phyloP scores from a whole-genome alignment of 2,329 filamentous ascomycete species.

The Clathrospora elynae region DNA sequence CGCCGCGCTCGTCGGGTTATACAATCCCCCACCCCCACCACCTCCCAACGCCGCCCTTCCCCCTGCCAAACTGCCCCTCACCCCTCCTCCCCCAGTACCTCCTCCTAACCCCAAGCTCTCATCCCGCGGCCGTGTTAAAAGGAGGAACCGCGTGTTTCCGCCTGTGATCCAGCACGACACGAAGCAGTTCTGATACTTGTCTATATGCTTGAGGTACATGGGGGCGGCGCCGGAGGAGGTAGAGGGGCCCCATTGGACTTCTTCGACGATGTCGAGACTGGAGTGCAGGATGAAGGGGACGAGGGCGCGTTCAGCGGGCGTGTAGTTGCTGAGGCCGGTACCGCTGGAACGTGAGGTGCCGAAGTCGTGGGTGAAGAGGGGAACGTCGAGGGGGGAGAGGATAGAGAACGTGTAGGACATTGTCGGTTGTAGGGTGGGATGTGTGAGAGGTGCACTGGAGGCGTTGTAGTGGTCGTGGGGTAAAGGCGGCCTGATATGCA shows the following conservation, averaged over 20 bases:
- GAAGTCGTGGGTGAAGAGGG: slow-evolving; percentile 95
- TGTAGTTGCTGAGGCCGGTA: slow-evolving; percentile 88
- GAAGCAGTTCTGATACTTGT: slow-evolving; percentile 95
- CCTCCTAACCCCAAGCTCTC: slow-evolving; percentile 35
- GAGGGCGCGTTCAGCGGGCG: slow-evolving; percentile 85
- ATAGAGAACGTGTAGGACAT: slow-evolving; percentile 99
- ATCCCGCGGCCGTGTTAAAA: slow-evolving; percentile 79
- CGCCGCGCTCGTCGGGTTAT: slow-evolving; percentile 82
- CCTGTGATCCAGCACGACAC: slow-evolving; percentile 94
- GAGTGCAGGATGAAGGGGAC: slow-evolving; percentile 98
- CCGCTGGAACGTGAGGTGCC: slow-evolving; percentile 95
- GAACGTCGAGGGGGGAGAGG: slow-evolving; percentile 92
- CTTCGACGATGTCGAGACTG: slow-evolving; percentile 91
- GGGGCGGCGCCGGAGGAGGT: slow-evolving; percentile 35
- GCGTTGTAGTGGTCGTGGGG: neutral
- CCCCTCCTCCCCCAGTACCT: slow-evolving; percentile 24
- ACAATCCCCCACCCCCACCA: slow-evolving; percentile 52
- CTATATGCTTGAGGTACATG: slow-evolving; percentile 95
- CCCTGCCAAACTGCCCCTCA: slow-evolving; percentile 40
- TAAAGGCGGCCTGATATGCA: neutral
- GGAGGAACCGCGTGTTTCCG: slow-evolving; percentile 89
- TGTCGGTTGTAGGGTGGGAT: slow-evolving; percentile 33
- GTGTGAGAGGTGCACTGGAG: neutral
- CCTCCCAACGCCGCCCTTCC: slow-evolving; percentile 34
- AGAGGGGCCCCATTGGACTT: slow-evolving; percentile 80